A percentile compares a stretch with the other conserved stretches of the same genome.
Conservation (phyloP, 352 stramenopile species). For the Phytophthora foliorum region DNA sequence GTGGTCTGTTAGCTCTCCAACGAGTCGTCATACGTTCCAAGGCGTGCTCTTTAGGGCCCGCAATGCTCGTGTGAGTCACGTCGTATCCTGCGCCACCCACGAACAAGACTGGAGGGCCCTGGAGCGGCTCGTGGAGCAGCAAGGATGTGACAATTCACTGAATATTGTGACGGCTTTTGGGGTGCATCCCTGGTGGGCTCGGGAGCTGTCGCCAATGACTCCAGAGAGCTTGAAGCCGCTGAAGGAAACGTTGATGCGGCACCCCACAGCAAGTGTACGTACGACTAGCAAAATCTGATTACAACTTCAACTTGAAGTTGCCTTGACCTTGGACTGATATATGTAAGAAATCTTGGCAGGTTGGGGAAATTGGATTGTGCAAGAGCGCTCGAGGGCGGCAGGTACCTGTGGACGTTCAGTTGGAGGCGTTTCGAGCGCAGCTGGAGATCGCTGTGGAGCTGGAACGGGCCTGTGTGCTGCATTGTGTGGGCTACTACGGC, state of each 20-base stretch:
- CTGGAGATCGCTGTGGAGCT: constrained; percentile 62
- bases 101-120: constrained; percentile 68
- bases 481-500: constrained; percentile 79
- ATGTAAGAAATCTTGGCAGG: constrained; percentile 34
- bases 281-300: constrained; percentile 20
- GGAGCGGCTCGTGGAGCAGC: constrained; percentile 48
- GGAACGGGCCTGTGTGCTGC: constrained; percentile 65
- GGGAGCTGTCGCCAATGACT: constrained; percentile 16
- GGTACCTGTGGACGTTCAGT: constrained; percentile 57
- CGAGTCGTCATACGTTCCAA: constrained; percentile 31
- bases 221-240: constrained; percentile 48
- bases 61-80: constrained; percentile 50
- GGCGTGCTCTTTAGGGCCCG: constrained; percentile 50
- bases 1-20: constrained; percentile 15
- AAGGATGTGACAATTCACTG: constrained; percentile 5
- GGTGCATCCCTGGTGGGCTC: constrained; percentile 82
- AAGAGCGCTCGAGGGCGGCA: constrained; percentile 65
- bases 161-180: constrained; percentile 71
- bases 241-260: constrained; percentile 36
- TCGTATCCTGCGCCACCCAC: constrained; percentile 72
- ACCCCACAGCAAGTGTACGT: constrained; percentile 63
- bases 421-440: constrained; percentile 59
- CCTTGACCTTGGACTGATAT: constrained; percentile 17
- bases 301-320: constrained; percentile 37
- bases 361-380: constrained; percentile 86